A percentile compares a stretch with the other conserved stretches of the same genome.
These are phyloP conservation scores for Oryza australiensis DNA, from an alignment of 176 grass and related monocot species.

Conservation along the genomic window DNA sequence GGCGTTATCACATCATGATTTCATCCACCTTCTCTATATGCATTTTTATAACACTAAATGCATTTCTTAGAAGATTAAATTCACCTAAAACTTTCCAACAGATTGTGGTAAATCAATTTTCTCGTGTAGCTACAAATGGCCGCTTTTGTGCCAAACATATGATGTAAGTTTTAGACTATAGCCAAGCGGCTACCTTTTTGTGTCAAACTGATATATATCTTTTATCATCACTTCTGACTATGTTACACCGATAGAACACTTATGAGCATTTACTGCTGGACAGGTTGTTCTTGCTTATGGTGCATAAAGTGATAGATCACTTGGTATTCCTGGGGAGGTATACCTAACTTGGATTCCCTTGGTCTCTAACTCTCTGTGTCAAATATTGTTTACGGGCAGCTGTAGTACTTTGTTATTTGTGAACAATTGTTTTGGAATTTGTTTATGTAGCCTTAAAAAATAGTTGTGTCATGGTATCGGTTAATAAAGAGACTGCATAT, in stretches of 20 bases:
- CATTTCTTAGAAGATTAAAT: conserved; percentile 30
- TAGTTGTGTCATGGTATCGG: not conserved
- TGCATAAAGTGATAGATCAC: conserved; percentile 87
- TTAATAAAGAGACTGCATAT: not conserved
- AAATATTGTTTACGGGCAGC: not conserved
- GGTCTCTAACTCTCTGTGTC: not conserved
- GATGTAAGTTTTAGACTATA: conserved; percentile 58
- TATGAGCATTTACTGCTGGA: conserved; percentile 23
- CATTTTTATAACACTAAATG: not conserved
- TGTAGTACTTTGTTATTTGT: not conserved
- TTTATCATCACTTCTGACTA: not conserved
- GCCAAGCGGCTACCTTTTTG: not conserved
- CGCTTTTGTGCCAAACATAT: conserved; percentile 72
- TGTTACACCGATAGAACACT: not conserved
- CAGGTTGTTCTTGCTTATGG: conserved; percentile 96
- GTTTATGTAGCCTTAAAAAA: too few relatives aligned
- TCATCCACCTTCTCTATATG: not conserved
- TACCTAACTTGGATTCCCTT: conserved; percentile 25
- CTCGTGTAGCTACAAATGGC: conserved; percentile 74
- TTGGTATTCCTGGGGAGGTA: conserved; percentile 85
- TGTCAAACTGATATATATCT: not conserved
- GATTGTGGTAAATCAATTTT: conserved; percentile 98
- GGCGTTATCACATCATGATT: conserved; percentile 8
- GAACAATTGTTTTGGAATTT: not conserved
- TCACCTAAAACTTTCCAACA: conserved; percentile 53